phyloP scores from a whole-genome alignment of 2,329 filamentous ascomycete genomes.

The Botrytis elliptica region DNA sequence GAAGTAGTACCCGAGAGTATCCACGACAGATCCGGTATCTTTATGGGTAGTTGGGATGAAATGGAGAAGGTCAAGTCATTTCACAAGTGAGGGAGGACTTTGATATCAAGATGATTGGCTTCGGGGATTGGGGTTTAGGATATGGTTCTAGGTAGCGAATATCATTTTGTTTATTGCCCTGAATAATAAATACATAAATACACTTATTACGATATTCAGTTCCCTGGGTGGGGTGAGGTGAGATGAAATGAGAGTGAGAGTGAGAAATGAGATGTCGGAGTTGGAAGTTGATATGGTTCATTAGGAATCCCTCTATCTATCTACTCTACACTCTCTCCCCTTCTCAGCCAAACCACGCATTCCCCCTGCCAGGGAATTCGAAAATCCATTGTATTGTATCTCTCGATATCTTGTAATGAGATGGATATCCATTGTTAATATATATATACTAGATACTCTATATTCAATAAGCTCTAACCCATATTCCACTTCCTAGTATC shows the following conservation, averaged over 20 bases:
- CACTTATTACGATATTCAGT: not conserved
- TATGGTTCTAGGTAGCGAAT: slow-evolving; percentile 7
- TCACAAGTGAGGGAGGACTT: slow-evolving; percentile 43
- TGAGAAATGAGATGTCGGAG: not conserved
- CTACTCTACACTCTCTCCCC: no score
- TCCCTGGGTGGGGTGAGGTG: not conserved
- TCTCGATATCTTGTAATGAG: no score
- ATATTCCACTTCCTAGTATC: no score
- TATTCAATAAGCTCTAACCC: no score
- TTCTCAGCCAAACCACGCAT: no score
- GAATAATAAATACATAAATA: not conserved
- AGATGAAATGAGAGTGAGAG: no score
- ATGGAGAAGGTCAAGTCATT: slow-evolving; percentile 78
- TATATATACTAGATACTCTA: no score
- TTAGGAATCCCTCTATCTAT: no score
- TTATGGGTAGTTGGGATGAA: slow-evolving; percentile 91
- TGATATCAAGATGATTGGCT: slow-evolving; percentile 3
- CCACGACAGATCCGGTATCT: slow-evolving; percentile 93
- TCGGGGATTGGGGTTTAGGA: slow-evolving; percentile 26
- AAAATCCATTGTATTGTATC: no score
- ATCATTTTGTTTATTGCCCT: slow-evolving; percentile 3
- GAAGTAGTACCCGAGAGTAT: slow-evolving; percentile 87
- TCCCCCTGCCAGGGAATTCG: no score
- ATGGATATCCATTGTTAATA: no score
- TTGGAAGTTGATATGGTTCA: not conserved